Percentiles rank a stretch among this genome's conserved stretches.
phyloP scores from a whole-genome alignment of 2,329 filamentous ascomycete species.

The Paraphoma chrysanthemicola region DNA sequence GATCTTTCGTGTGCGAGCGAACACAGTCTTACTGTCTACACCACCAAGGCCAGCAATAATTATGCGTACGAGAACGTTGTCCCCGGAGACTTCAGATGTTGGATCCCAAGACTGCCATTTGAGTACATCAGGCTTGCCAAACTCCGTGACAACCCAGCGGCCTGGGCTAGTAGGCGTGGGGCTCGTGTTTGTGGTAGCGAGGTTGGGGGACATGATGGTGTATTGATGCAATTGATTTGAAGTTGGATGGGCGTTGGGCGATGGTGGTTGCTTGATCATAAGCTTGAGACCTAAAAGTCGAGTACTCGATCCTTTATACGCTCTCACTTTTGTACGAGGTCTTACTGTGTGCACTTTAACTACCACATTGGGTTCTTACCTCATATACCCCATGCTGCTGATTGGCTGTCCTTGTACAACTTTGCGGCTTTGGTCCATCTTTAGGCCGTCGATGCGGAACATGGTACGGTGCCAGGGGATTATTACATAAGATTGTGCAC shows the following conservation, averaged over 20 bases:
- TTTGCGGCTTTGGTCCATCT: no score
- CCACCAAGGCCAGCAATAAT: constrained; percentile 13
- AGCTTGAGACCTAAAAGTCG: no score
- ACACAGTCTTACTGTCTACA: constrained; percentile 3
- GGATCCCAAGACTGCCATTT: constrained; percentile 10
- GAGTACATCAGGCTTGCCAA: constrained; percentile 11
- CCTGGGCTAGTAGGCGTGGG: constrained; percentile 7
- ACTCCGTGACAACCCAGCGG: constrained; percentile 10
- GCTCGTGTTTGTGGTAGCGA: constrained; percentile 7
- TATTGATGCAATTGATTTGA: not conserved
- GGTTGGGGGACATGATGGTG: constrained; percentile 2
- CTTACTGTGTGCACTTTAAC: no score
- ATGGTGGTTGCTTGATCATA: no score
- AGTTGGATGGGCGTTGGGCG: not conserved
- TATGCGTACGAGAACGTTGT: constrained; percentile 11
- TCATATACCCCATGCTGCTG: no score
- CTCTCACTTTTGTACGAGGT: no score
- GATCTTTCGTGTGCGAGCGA: not conserved
- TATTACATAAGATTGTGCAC: not conserved
- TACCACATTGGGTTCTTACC: no score
- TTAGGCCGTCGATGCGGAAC: no score
- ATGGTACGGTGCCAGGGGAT: not conserved
- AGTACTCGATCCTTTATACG: no score
- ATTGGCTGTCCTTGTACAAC: no score
- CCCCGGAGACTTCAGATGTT: constrained; percentile 1